A percentile compares a stretch with the other conserved stretches of the same genome.
These are phyloP conservation scores for Escovopsis sp. DNA, from an alignment of 2,329 filamentous ascomycete genomes.

Conservation along the genomic window DNA sequence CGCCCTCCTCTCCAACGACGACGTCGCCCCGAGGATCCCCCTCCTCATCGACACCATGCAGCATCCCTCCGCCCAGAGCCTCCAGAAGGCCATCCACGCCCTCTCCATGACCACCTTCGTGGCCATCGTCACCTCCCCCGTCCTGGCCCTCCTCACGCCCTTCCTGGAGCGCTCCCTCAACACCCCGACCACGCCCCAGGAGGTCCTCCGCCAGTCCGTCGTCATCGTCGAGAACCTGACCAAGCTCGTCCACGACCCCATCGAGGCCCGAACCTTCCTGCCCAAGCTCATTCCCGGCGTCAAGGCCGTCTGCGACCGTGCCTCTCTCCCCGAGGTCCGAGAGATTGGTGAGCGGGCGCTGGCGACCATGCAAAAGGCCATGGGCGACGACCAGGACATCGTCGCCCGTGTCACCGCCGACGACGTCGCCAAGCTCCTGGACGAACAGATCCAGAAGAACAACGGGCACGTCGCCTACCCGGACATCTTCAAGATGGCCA, in stretches of 20 bases:
- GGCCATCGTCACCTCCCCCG: slow-evolving; percentile 85
- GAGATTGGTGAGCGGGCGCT: slow-evolving; percentile 74
- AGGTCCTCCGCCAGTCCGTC: slow-evolving; percentile 88
- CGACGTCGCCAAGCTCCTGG: slow-evolving; percentile 61
- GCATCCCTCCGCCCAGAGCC: slow-evolving; percentile 72
- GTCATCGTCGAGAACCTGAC: slow-evolving; percentile 97
- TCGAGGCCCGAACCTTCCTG: slow-evolving; percentile 88
- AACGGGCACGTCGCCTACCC: slow-evolving; percentile 44
- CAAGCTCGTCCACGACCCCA: slow-evolving; percentile 88
- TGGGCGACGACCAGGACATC: slow-evolving; percentile 55
- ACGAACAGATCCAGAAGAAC: slow-evolving; percentile 59
- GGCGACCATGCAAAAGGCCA: slow-evolving; percentile 82
- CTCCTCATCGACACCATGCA: slow-evolving; percentile 92
- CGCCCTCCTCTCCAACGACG: slow-evolving; percentile 86
- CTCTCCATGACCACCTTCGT: slow-evolving; percentile 98
- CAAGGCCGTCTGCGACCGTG: slow-evolving; percentile 71
- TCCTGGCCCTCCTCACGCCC: slow-evolving; percentile 85
- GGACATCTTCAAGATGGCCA: slow-evolving; percentile 52
- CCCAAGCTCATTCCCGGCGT: slow-evolving; percentile 92
- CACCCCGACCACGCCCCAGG: slow-evolving; percentile 78
- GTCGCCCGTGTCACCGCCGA: slow-evolving; percentile 54
- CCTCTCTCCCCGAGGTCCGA: slow-evolving; percentile 87
- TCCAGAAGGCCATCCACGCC: slow-evolving; percentile 93
- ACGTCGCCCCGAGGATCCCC: slow-evolving; percentile 82
- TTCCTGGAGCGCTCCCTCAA: slow-evolving; percentile 90